These are phyloP conservation scores for Penicillium polonicum DNA, from an alignment of 2,329 filamentous ascomycete species.

Conservation along the genomic window DNA sequence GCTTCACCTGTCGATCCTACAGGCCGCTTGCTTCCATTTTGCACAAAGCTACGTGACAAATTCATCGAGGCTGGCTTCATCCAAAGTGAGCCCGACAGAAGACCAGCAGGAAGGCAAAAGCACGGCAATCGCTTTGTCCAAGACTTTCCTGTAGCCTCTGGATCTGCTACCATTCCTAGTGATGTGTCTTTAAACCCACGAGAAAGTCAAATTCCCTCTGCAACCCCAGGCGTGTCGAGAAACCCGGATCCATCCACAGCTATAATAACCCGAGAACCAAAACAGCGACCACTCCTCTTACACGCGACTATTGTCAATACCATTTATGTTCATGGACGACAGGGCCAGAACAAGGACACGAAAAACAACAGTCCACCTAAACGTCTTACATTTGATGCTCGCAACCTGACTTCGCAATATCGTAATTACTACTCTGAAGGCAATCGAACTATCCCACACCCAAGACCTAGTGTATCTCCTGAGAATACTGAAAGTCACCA, in stretches of 20 bases:
- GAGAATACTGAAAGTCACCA: neutral
- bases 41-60: constrained; percentile 39
- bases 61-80: constrained; percentile 48
- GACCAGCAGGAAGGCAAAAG: neutral
- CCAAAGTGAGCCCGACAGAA: constrained; percentile 27
- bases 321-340: constrained; percentile 57
- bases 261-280: constrained; percentile 17
- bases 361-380: constrained; percentile 16
- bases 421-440: constrained; percentile 37
- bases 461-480: neutral
- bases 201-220: neutral
- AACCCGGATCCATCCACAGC: constrained; percentile 7
- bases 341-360: constrained; percentile 10
- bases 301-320: constrained; percentile 89
- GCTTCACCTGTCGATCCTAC: constrained; percentile 42
- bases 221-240: neutral
- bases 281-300: constrained; percentile 61
- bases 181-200: neutral
- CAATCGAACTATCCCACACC: constrained; percentile 21
- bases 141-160: neutral
- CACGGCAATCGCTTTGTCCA: neutral
- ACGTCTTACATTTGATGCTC: constrained; percentile 50
- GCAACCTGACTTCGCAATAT: constrained; percentile 34
- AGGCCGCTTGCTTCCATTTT: constrained; percentile 43
- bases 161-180: neutral